Percentiles rank a stretch among this genome's conserved stretches.
Conservation (phyloP, 2,329 filamentous ascomycete genomes). For the Aspergillus bombycis region DNA sequence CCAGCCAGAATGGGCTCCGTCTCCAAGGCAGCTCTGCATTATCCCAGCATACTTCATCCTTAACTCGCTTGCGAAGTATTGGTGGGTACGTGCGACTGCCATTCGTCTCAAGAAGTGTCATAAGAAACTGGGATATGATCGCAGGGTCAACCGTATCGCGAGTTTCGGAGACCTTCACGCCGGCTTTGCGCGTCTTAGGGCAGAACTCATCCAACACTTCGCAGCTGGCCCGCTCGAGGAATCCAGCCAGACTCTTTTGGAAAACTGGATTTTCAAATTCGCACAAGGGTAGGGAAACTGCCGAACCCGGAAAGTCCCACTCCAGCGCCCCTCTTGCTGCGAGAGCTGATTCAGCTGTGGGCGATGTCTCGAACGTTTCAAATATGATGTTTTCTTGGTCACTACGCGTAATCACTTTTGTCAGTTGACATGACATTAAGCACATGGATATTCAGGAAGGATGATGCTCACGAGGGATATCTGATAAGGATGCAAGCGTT, state of each 20-base stretch:
- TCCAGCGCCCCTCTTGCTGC: slow-evolving; percentile 54
- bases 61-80: slow-evolving; percentile 59
- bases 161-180: slow-evolving; percentile 52
- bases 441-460: neutral
- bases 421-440: neutral
- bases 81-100: slow-evolving; percentile 46
- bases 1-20: slow-evolving; percentile 64
- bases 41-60: slow-evolving; percentile 62
- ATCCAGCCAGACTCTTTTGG: slow-evolving; percentile 51
- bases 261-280: slow-evolving; percentile 50
- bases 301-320: slow-evolving; percentile 63
- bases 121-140: slow-evolving; percentile 62
- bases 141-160: slow-evolving; percentile 62
- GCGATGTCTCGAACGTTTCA: slow-evolving; percentile 65
- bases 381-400: slow-evolving; percentile 47
- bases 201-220: slow-evolving; percentile 59
- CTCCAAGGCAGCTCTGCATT: slow-evolving; percentile 61
- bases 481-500: slow-evolving; percentile 54
- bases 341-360: slow-evolving; percentile 57
- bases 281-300: slow-evolving; percentile 50
- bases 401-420: slow-evolving; percentile 15
- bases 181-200: slow-evolving; percentile 57
- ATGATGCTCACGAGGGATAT: slow-evolving; percentile 18
- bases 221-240: slow-evolving; percentile 60
- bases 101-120: slow-evolving; percentile 61